Base-by-base conservation (phyloP, 768 basidiomycete species). In the Lactarius psammicola region DNA sequence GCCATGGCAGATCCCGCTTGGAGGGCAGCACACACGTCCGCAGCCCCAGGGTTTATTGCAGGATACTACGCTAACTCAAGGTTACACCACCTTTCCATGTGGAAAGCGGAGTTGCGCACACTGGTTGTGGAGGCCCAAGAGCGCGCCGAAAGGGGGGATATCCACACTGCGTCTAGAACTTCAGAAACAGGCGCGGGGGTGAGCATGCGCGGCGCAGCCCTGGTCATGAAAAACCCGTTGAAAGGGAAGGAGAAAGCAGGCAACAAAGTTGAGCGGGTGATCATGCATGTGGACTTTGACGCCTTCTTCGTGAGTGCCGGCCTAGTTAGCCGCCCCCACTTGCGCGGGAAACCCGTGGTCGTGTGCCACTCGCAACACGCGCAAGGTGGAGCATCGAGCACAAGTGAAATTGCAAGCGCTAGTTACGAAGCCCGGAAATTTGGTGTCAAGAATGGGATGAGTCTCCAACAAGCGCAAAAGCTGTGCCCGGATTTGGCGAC, bases 221-320 rank as follows among this genome's bases (percentile, higher is more conserved):
- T 87, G 3, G 75, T 80, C 4, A 73, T 80, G 72, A 78, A 75
- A 62, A 84, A 85, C 9, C 83, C 86, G 46, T 79, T 80, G 71
- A 87, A 87, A 69, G 82, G 79, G 53, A 88, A 86, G 74, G 81
- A 78, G 66, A 86, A 81, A 71, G 84, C 79, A 18, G 77, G 75
- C 56, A 82, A 81, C 49, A 80, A 80, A 38, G 69, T 80, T 38
- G 83, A 86, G 51, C 81, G 82, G 18, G 85, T 91, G 11, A 89
- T 94, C 71, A 92, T 95, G 90, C 93, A 95, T 71, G 92, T 90
- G 70, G 93, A 95, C 75, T 98, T 98, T 69, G 97, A 99, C 72
- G 94, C 89, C 68, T 98, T 98, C 80, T 99, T 99, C 73, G 95
- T 98, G 13, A 88, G 92, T 1, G 96, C 89, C n/a, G 93, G 94